Percentiles rank a stretch among this genome's conserved stretches.
Evolutionary conservation across 177 flowering plant genomes (phyloP).

Genomic region (Telopea speciosissima): DNA sequence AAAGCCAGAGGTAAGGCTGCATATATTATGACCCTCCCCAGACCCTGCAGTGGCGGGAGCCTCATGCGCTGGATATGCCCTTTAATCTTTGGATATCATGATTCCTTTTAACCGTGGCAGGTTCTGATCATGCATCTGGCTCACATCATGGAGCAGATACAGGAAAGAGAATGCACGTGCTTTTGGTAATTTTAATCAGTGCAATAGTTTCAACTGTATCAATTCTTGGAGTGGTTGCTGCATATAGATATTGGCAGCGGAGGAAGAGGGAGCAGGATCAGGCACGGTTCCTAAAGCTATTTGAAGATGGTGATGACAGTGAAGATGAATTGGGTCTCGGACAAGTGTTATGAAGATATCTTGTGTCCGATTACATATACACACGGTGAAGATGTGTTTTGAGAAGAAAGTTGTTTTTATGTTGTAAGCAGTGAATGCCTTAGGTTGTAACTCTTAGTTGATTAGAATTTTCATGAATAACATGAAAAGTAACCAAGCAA

Average conservation of each 20-base stretch:
- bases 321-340: conserved; percentile 84
- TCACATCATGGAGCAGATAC: conserved; percentile 7
- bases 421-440: not conserved
- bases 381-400: not conserved
- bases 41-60: too few species aligned
- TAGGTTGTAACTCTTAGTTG: not conserved
- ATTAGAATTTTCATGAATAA: not conserved
- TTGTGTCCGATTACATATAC: not conserved
- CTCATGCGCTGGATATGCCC: too few species aligned
- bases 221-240: conserved; percentile 30
- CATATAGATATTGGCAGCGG: conserved; percentile 65
- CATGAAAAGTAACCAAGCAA: not conserved
- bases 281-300: conserved; percentile 79
- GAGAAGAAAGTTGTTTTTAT: not conserved
- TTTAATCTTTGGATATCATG: not conserved
- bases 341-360: conserved; percentile 25
- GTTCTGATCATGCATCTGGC: conserved; percentile 24
- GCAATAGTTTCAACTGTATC: conserved; percentile 26
- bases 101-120: conserved; percentile 11
- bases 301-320: conserved; percentile 87
- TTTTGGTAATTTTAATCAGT: conserved; percentile 32
- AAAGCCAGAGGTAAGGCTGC: too few species aligned
- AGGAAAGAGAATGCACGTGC: conserved; percentile 29
- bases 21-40: too few species aligned
- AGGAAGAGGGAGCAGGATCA: conserved; percentile 76